Base-by-base conservation (phyloP, 345 rosid species). In the Hibiscus tridactylites region DNA sequence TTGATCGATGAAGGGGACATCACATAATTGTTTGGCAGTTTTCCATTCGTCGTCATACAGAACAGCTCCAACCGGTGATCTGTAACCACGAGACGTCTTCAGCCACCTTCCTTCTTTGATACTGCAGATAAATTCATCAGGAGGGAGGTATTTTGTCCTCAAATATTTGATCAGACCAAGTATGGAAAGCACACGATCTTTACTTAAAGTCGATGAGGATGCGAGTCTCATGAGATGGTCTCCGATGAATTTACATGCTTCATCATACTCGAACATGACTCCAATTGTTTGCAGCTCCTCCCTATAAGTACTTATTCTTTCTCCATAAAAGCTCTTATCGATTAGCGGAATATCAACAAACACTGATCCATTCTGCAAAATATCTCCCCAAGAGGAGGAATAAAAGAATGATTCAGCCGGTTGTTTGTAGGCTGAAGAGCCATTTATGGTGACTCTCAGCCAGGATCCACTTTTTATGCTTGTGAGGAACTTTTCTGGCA, bases 301-400 rank as follows among this genome's bases (percentile, higher is more conserved):
- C 74, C 1, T 61, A 72, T 84, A 88, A 0, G 24, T 1, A 2
- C 28, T 68, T 24, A 91, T 85, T 29, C 42, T 11, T 0, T 53
- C 74, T 16, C 96, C 91, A 56, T 91, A 91, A 74, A 74, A 89
- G 3, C 24, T 70, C 44, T 71, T 72, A 74, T 91, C 96, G 16
- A 91, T 72, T 4, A 91, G 71, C 0, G 97, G 97, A 74, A 91
- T 81, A 74, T 88, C 91, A 9, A 86, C 91, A 9, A 87, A 86
- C 62, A 79, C 83, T 0, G 82, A 74, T 31, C 73, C 85, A 42
- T 78, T 79, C 81, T 89, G 93, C 69, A 91, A 77, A 74, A 87
- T 57, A 52, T 46, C 62, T 71, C 91, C 96, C 93, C 88, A 84
- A 5, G 90, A 83, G 12, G 82, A 57, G 68, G 79, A 37, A 72